A percentile compares a stretch with the other conserved stretches of the same genome.
These are phyloP conservation scores for Yamadazyma philogaea DNA, from an alignment of 805 yeast species.

Conservation along the genomic window DNA sequence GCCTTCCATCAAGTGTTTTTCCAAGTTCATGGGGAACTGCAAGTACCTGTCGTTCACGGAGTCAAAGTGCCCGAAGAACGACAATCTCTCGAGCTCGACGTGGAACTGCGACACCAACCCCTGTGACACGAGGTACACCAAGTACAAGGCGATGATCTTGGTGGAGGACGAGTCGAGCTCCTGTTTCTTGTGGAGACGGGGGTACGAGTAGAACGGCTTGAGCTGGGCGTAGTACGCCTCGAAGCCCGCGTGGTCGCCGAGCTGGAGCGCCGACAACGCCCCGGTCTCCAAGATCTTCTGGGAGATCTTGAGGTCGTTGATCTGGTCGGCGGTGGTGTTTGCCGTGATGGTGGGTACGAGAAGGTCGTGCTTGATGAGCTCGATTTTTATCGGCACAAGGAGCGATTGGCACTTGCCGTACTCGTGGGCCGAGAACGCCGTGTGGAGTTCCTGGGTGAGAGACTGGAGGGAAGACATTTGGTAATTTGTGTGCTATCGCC, in stretches of 20 bases:
- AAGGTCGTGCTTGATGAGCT: conserved; percentile 71
- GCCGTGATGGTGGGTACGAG: conserved; percentile 57
- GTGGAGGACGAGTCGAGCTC: conserved; percentile 36
- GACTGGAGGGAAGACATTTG: conserved; percentile 69
- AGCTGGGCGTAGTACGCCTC: conserved; percentile 71
- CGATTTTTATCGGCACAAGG: conserved; percentile 72
- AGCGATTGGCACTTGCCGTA: conserved; percentile 59
- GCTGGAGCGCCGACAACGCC: conserved; percentile 71
- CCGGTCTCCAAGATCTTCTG: conserved; percentile 86
- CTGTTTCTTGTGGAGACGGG: conserved; percentile 38
- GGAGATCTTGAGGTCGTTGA: conserved; percentile 71
- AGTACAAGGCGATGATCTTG: conserved; percentile 72
- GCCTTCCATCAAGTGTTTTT: conserved; percentile 94
- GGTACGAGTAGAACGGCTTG: conserved; percentile 66
- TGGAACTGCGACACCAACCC: conserved; percentile 88
- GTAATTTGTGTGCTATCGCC: conserved; percentile 35
- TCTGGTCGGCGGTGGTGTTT: conserved; percentile 36
- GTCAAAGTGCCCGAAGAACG: conserved; percentile 53
- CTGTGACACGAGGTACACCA: conserved; percentile 72
- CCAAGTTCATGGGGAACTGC: conserved; percentile 83
- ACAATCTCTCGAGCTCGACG: conserved; percentile 76
- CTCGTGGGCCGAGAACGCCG: conserved; percentile 58
- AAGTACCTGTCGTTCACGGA: conserved; percentile 61
- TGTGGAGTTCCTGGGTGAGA: conserved; percentile 66
- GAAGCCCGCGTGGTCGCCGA: conserved; percentile 60